A percentile compares a stretch with the other conserved stretches of the same genome.
phyloP scores from a whole-genome alignment of 805 yeast species.

The Yamadazyma phyllophila region DNA sequence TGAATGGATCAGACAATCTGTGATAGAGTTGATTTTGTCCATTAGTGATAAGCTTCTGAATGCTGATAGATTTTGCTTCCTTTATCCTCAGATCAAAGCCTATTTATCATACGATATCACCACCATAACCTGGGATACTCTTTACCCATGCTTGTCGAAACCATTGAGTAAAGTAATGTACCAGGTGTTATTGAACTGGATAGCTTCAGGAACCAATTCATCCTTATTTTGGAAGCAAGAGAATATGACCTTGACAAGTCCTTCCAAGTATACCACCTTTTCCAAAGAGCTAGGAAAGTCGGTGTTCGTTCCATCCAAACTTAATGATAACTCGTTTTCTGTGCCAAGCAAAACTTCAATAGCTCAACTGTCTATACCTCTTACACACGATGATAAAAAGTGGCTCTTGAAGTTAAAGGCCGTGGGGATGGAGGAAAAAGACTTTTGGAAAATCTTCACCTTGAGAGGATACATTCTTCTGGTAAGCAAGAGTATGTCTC shows the following conservation, averaged over 20 bases:
- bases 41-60: constrained; percentile 60
- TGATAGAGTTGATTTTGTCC: constrained; percentile 57
- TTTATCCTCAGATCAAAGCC: constrained; percentile 77
- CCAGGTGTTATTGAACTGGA: constrained; percentile 12
- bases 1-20: constrained; percentile 74
- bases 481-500: constrained; percentile 40
- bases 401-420: constrained; percentile 73
- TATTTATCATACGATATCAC: constrained; percentile 75
- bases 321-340: constrained; percentile 2
- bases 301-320: constrained; percentile 17
- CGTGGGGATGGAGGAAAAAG: constrained; percentile 70
- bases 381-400: constrained; percentile 63
- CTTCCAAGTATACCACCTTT: constrained; percentile 23
- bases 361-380: constrained; percentile 19
- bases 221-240: constrained; percentile 77
- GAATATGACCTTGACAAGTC: constrained; percentile 17
- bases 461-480: constrained; percentile 66
- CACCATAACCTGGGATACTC: constrained; percentile 60
- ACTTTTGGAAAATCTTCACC: constrained; percentile 79
- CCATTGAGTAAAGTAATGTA: constrained; percentile 44
- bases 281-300: constrained; percentile 37
- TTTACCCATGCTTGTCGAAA: constrained; percentile 64
- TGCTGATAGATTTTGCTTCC: constrained; percentile 80
- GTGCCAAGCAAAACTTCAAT: constrained; percentile 1
- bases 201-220: constrained; percentile 40